Conservation (phyloP, 2,329 filamentous ascomycete species). For the Epicoccum nigrum region DNA sequence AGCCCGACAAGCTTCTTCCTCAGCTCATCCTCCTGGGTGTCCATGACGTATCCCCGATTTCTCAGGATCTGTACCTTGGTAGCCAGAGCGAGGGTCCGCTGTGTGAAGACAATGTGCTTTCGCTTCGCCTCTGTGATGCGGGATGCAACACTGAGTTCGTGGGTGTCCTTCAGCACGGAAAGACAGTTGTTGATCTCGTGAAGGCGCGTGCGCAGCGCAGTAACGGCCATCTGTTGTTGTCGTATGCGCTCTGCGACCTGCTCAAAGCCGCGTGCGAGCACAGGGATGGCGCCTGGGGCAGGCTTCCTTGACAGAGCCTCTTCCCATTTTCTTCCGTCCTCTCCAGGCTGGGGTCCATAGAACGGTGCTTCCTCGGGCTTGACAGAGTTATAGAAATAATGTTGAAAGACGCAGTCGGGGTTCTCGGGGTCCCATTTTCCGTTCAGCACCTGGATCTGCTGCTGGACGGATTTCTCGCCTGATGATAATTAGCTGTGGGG, state of each 20-base stretch:
- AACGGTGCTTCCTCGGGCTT: constrained; percentile 76
- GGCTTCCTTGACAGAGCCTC: constrained; percentile 82
- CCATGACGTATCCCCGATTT: constrained; percentile 81
- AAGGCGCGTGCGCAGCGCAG: constrained; percentile 71
- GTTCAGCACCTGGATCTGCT: constrained; percentile 73
- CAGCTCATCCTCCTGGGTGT: constrained; percentile 78
- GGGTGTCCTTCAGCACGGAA: constrained; percentile 72
- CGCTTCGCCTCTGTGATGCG: constrained; percentile 74
- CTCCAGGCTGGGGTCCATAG: constrained; percentile 71
- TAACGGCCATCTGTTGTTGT: constrained; percentile 72
- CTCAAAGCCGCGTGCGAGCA: constrained; percentile 75
- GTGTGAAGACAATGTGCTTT: constrained; percentile 73
- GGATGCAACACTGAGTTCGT: constrained; percentile 78
- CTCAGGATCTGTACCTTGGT: constrained; percentile 80
- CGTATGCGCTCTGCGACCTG: constrained; percentile 74
- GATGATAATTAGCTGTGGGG: neutral
- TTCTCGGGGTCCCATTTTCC: constrained; percentile 76
- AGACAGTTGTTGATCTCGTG: constrained; percentile 81
- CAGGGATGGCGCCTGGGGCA: constrained; percentile 75
- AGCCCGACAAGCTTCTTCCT: constrained; percentile 72
- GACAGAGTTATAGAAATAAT: constrained; percentile 88
- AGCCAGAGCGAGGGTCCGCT: constrained; percentile 75
- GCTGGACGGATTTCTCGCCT: constrained; percentile 75
- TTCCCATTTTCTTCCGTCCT: constrained; percentile 82
- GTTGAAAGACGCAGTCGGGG: constrained; percentile 75